Evolutionary conservation across 257 asterid genomes (phyloP).

Genomic region (Lycium ferocissimum): DNA sequence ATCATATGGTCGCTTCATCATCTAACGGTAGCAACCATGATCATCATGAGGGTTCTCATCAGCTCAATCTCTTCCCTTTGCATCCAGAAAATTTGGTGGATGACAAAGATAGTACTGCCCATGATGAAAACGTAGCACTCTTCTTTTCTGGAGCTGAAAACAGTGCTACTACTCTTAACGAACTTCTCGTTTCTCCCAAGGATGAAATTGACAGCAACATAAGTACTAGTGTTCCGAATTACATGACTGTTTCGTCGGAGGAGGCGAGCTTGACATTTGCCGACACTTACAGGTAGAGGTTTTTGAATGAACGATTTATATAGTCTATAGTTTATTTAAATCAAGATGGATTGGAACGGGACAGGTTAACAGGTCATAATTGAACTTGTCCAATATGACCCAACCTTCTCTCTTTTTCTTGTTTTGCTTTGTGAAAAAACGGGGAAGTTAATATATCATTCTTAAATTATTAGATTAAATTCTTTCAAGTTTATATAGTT

Average conservation of each 20-base stretch:
- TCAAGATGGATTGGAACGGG: background rate
- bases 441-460: too few relatives aligned
- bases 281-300: slow-evolving; percentile 47
- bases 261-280: slow-evolving; percentile 49
- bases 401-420: background rate
- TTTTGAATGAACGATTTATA: background rate
- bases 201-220: slow-evolving; percentile 17
- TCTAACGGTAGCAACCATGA: background rate
- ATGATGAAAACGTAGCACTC: slow-evolving; percentile 75
- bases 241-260: slow-evolving; percentile 46
- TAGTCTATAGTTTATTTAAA: background rate
- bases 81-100: slow-evolving; percentile 54
- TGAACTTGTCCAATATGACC: background rate
- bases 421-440: too few relatives aligned
- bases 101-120: slow-evolving; percentile 43
- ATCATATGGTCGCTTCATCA: background rate
- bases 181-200: slow-evolving; percentile 52
- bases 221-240: background rate
- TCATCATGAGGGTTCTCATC: slow-evolving; percentile 16
- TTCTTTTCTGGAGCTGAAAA: slow-evolving; percentile 77
- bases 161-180: slow-evolving; percentile 65
- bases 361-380: background rate
- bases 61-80: slow-evolving; percentile 57
- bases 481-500: too few relatives aligned
- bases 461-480: too few relatives aligned